phyloP scores from a whole-genome alignment of 108 stramenopile species.

The Cyclotella cryptica region DNA sequence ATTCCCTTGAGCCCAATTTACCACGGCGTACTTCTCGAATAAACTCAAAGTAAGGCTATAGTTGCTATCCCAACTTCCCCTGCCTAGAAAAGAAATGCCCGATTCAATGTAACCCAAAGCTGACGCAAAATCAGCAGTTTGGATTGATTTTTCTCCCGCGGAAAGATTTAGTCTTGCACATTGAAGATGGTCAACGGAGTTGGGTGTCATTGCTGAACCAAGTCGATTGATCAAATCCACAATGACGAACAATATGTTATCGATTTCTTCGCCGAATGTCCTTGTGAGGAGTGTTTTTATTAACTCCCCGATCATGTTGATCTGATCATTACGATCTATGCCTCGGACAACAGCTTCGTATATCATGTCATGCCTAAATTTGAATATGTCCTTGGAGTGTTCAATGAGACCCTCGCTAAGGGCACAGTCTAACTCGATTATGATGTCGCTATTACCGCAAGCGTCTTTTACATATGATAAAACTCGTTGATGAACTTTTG shows the following conservation, averaged over 20 bases:
- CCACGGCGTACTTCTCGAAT: not conserved
- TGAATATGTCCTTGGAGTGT: conserved; percentile 2
- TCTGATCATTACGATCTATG: conserved; percentile 3
- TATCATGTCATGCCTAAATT: conserved; percentile 34
- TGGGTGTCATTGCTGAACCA: not conserved
- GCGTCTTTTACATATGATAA: conserved; percentile 8
- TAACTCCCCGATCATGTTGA: conserved; percentile 2
- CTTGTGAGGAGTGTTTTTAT: not conserved
- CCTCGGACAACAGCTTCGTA: conserved; percentile 3
- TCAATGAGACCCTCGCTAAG: conserved; percentile 10
- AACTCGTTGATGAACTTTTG: conserved; percentile 3
- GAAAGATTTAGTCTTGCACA: conserved; percentile 12
- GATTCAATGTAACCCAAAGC: conserved; percentile 6
- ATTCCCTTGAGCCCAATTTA: conserved; percentile 15
- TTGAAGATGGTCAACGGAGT: not conserved
- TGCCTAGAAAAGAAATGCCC: conserved; percentile 10
- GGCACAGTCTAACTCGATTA: conserved; percentile 9
- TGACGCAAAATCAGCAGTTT: conserved; percentile 14
- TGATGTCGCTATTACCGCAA: conserved; percentile 13
- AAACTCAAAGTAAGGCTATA: conserved; percentile 15
- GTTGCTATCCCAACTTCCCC: not conserved
- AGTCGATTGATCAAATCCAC: conserved; percentile 10
- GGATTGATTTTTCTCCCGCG: conserved; percentile 10
- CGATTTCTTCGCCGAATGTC: not conserved
- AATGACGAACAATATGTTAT: conserved; percentile 22